These are phyloP conservation scores for Eimeria falciformis DNA, from an alignment of 169 alveolate species.

Conservation along the genomic window DNA sequence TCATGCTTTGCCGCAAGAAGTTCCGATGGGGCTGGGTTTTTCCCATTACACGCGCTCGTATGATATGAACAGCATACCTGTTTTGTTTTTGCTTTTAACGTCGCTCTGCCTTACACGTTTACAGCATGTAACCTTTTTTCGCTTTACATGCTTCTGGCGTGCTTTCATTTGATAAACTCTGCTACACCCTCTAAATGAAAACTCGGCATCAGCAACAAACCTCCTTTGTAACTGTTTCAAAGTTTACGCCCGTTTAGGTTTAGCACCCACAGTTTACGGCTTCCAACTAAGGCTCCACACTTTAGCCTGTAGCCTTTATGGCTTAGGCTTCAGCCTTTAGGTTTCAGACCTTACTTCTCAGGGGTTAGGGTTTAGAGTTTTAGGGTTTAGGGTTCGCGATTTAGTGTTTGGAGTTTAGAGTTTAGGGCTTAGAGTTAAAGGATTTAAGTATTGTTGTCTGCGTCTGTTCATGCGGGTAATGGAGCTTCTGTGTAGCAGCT, in stretches of 20 bases:
- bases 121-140: too few species aligned
- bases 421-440: conserved; percentile 27
- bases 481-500: too few species aligned
- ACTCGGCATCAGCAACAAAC: neutral
- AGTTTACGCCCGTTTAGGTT: neutral
- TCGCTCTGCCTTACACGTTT: too few species aligned
- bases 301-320: neutral
- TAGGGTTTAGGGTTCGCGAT: neutral
- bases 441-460: neutral
- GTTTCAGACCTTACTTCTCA: neutral
- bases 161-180: too few species aligned
- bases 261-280: neutral
- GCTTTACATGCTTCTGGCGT: neutral
- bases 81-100: too few species aligned
- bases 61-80: too few species aligned
- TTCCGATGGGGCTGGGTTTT: too few species aligned
- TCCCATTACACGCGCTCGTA: too few species aligned
- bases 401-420: conserved; percentile 3
- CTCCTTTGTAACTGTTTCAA: neutral
- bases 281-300: neutral
- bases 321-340: neutral
- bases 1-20: too few species aligned
- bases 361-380: conserved; percentile 44
- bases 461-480: neutral
- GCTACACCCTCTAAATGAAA: neutral